Conservation (phyloP, 83 land plant species). For the Picea abies region DNA sequence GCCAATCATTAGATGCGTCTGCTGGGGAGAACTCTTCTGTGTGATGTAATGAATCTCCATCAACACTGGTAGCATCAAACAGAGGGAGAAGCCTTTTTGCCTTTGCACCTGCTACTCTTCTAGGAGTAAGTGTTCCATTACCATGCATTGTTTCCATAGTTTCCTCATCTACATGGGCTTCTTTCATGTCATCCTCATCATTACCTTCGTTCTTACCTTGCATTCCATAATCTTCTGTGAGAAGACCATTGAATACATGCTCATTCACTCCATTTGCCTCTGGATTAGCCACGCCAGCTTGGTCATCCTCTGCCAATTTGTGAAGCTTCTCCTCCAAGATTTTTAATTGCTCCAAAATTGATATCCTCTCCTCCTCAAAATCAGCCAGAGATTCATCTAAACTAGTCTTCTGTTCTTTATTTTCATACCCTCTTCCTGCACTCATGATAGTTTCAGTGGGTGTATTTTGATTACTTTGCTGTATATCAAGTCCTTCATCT, state of each 20-base stretch:
- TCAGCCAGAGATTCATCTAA: slow-evolving; percentile 46
- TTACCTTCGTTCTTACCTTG: background rate
- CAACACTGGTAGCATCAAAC: slow-evolving; percentile 41
- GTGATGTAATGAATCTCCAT: slow-evolving; percentile 6
- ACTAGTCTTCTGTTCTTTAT: slow-evolving; percentile 4
- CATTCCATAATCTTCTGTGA: slow-evolving; percentile 2
- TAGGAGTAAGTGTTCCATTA: slow-evolving; percentile 21
- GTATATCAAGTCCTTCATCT: slow-evolving; percentile 20
- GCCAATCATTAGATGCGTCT: slow-evolving; percentile 15
- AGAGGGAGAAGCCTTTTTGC: slow-evolving; percentile 56
- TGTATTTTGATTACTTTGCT: slow-evolving; percentile 41
- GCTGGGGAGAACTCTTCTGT: slow-evolving; percentile 23
- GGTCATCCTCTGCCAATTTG: slow-evolving; percentile 40
- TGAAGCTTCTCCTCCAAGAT: slow-evolving; percentile 62
- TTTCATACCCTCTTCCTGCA: slow-evolving; percentile 29
- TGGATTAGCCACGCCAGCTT: slow-evolving; percentile 18
- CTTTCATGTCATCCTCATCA: slow-evolving; percentile 15
- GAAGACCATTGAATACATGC: slow-evolving; percentile 12
- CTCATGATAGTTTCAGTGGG: slow-evolving; percentile 41
- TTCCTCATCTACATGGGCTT: background rate
- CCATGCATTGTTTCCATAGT: slow-evolving; percentile 13
- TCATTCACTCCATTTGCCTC: slow-evolving; percentile 18
- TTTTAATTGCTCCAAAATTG: slow-evolving; percentile 64
- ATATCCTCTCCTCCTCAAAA: slow-evolving; percentile 68
- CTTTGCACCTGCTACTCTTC: slow-evolving; percentile 17